Evolutionary conservation across 306 rosid species (phyloP), one percentile per base, ranked within the genome.

Genomic region (Carpinus viminea): DNA sequence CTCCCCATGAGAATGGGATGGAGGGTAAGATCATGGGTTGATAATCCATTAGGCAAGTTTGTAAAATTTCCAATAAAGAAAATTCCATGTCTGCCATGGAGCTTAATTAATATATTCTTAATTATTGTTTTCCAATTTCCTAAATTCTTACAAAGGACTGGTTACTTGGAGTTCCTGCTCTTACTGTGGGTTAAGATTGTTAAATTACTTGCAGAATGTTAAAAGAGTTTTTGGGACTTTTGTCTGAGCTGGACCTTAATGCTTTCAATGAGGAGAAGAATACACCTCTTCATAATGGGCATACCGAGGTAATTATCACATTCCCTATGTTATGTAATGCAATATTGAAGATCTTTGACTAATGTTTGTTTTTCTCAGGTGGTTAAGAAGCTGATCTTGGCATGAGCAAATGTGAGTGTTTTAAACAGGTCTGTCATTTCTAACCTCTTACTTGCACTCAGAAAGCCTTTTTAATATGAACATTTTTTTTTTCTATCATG

Each of bases 271-370:
- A 65, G 74, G 97, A 94, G 85, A 92, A 85, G 77, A 94, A 91
- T 80, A 89, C 97, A 47, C 93, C 98, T 46, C 85, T 94, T 80
- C 98, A 94, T 70, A 94, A 94, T 83, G 98, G 98, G n/a, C 97
- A 88, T 86, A 34, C 91, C 21, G 95, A 94, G 91, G 98, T 93
- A 81, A 80, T 51, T 46, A 5, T 54, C 60, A 6, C 50, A 9
- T 34, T 75, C 74, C 18, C 48, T 17, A 41, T 55, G 8, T 38
- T 2, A 54, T 56, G 31, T 31, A 24, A 12, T 56, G 4, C 57
- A 17, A 65, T 68, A 82, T 62, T 56, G 51, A 53, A 59, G 31
- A 6, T 69, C 68, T 50, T 82, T 74, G 71, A 76, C 66, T 2
- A 17, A 68, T 12, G 62, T 34, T 76, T 72, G 16, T 54, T 36